Evolutionary conservation across 2,329 filamentous ascomycete genomes (phyloP), one percentile per base, ranked within the genome.

Genomic region (Alternaria conjuncta): DNA sequence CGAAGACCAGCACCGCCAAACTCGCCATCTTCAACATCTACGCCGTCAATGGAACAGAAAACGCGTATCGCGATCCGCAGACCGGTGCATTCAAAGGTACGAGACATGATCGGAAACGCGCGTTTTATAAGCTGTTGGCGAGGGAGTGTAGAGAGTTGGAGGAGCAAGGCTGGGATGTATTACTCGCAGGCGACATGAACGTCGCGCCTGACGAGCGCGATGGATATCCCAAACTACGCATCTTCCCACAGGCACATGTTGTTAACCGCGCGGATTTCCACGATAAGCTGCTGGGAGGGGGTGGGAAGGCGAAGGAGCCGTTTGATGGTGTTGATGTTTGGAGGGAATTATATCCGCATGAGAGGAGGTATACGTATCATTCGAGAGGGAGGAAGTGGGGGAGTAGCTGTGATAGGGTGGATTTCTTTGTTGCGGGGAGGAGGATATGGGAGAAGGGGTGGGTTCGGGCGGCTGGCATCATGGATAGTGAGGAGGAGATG

Each of bases 151-250:
- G 80, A 8, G 51, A 55, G 3, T 74, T 86, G 6, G 81, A 86
- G 67, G 20, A 54, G 1, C 57, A 78, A 7, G 83, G 83, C 0
- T 84, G 81, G 62, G 45, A 75, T 6, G 80, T 87, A 2, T 70
- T 88, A 4, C 70, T 88, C 0, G 82, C 83, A 0, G 85, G 86
- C 0, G 85, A 87, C 64, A 78, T 87, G 70, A 87, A 88, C 57
- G 78, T 87, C 21, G 85, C 86, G 6, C 79, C 78, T 20, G 66
- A 74, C 12, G 54, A 55, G 4, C 68, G 82, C 18, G 84, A 86
- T 74, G 85, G 85, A 2, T 74, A 80, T 66, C 86, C 86, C 0
- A 81, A 79, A 21, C 72, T 88, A 28, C 80, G 81, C 11, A 83
- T 79, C 0, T 81, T 72, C 45, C 83, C 84, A 5, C 47, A 67